Evolutionary conservation across 139 green algal genomes (phyloP).

Genomic region (Yamagishiella unicocca): DNA sequence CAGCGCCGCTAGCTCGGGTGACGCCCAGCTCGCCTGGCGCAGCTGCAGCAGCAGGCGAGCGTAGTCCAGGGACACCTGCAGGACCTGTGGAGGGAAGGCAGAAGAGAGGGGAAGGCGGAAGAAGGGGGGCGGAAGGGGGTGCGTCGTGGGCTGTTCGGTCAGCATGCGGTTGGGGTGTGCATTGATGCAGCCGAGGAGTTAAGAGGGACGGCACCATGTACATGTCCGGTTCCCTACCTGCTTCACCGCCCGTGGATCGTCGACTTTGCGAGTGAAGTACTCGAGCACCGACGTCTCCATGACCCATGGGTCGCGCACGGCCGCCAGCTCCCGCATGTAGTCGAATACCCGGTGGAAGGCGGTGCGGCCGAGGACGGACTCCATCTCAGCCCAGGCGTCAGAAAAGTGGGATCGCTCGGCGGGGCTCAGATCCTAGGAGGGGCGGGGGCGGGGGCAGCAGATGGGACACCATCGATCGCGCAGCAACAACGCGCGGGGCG

Average conservation of each 20-base stretch:
- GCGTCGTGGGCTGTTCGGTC: no score
- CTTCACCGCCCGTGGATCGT: conserved; percentile 9
- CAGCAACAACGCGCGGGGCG: no score
- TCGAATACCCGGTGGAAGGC: conserved; percentile 66
- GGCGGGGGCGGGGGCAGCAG: no score
- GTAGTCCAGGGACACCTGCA: conserved; percentile 65
- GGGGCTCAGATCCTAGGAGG: conserved; percentile 44
- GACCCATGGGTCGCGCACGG: conserved; percentile 32
- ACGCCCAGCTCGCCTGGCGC: conserved; percentile 52
- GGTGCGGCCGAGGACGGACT: conserved; percentile 59
- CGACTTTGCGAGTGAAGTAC: conserved; percentile 55
- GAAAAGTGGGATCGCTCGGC: conserved; percentile 34
- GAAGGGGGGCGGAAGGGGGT: not conserved
- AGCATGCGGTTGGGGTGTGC: no score
- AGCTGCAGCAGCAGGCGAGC: conserved; percentile 64
- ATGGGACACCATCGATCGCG: no score
- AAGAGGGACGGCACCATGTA: no score
- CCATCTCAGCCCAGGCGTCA: conserved; percentile 58
- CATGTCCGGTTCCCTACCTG: not conserved
- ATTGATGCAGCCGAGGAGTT: no score
- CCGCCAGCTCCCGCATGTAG: conserved; percentile 53
- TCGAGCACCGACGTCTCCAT: conserved; percentile 42
- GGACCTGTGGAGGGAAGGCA: not conserved
- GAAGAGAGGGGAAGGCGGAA: not conserved
- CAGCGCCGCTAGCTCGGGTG: conserved; percentile 3